phyloP scores from a whole-genome alignment of 495 filamentous ascomycete species.

The Barbatosphaeria neglecta region DNA sequence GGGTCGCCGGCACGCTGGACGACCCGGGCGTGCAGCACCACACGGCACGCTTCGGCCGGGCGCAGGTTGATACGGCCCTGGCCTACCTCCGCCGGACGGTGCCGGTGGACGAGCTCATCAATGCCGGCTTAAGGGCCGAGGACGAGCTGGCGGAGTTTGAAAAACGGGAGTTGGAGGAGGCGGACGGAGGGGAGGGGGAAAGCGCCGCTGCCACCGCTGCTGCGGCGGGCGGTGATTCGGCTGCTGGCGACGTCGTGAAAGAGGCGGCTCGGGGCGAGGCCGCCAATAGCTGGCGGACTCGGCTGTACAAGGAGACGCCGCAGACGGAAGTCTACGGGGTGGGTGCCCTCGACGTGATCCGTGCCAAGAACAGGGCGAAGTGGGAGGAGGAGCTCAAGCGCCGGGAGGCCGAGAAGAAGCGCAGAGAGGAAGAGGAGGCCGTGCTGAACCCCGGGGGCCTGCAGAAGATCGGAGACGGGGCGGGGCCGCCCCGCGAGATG shows the following conservation, averaged over 20 bases:
- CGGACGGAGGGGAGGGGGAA: not conserved
- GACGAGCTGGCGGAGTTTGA: constrained; percentile 51
- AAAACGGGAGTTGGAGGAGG: constrained; percentile 31
- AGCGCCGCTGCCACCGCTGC: no score
- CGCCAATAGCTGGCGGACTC: constrained; percentile 15
- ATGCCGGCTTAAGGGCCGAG: constrained; percentile 41
- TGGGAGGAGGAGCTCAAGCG: constrained; percentile 34
- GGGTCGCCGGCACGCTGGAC: constrained; percentile 65
- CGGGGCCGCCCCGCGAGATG: constrained; percentile 12
- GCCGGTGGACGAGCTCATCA: constrained; percentile 64
- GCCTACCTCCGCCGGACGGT: constrained; percentile 56
- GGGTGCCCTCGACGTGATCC: constrained; percentile 37
- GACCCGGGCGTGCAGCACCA: constrained; percentile 25
- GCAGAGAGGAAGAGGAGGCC: constrained; percentile 41
- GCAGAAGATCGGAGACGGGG: constrained; percentile 20
- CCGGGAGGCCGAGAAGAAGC: constrained; percentile 35
- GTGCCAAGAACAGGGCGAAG: constrained; percentile 28
- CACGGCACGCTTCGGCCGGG: constrained; percentile 17
- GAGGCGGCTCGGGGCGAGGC: constrained; percentile 30
- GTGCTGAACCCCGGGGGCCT: constrained; percentile 41
- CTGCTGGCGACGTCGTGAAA: constrained; percentile 15
- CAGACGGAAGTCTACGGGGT: constrained; percentile 28
- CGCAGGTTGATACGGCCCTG: constrained; percentile 38
- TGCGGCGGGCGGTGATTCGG: no score
- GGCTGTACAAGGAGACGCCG: constrained; percentile 14